Evolutionary conservation across 352 stramenopile genomes (phyloP).

Genomic region (Globisporangium abappressorium): DNA sequence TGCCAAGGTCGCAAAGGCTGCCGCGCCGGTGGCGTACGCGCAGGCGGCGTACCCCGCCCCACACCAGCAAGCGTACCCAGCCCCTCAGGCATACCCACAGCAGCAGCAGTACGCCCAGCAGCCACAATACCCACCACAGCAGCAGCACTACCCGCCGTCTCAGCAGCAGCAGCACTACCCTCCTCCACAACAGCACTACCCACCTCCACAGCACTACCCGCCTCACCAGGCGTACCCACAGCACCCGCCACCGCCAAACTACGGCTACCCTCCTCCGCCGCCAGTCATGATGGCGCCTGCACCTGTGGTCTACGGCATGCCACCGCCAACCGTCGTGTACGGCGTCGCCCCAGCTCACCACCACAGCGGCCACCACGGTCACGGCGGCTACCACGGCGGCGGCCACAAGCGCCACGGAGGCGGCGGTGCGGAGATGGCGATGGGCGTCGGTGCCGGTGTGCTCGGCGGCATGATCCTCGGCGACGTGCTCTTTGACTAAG

Average conservation of each 20-base stretch:
- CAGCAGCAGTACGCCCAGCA: neutral
- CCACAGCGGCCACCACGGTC: conserved; percentile 26
- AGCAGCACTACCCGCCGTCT: conserved; percentile 7
- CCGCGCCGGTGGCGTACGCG: neutral
- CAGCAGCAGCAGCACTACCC: conserved; percentile 23
- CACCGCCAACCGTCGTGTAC: conserved; percentile 18
- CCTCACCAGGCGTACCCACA: conserved; percentile 12
- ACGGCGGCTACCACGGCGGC: conserved; percentile 30
- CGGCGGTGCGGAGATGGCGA: conserved; percentile 40
- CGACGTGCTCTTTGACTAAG: conserved; percentile 58
- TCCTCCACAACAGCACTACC: conserved; percentile 27
- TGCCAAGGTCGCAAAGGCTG: neutral
- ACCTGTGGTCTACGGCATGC: conserved; percentile 21
- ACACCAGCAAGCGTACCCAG: neutral
- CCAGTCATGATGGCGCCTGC: conserved; percentile 13
- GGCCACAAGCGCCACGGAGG: conserved; percentile 16
- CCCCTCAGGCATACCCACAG: neutral
- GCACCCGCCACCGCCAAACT: neutral
- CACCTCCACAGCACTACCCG: conserved; percentile 22
- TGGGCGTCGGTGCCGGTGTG: conserved; percentile 72
- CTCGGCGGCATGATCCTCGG: conserved; percentile 72
- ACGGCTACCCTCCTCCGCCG: conserved; percentile 22
- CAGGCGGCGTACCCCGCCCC: conserved; percentile 12
- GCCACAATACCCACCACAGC: neutral
- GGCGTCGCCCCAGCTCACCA: conserved; percentile 18